A percentile compares a stretch with the other conserved stretches of the same genome.
Conservation (phyloP, 169 alveolate genomes). For the Pseudocohnilembus persalinus region DNA sequence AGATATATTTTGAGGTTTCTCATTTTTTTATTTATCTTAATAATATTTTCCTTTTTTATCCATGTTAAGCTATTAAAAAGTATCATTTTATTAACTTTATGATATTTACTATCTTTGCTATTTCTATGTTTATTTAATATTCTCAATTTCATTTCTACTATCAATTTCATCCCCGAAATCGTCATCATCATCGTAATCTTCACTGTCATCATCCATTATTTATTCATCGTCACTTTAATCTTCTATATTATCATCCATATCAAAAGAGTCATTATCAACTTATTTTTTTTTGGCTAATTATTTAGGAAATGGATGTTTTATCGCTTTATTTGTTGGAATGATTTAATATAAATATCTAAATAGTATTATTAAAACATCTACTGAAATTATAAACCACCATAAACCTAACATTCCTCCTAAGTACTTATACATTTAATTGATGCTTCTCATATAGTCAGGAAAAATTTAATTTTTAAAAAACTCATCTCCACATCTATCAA, state of each 20-base stretch:
- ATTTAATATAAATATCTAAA: not conserved
- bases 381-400: not conserved
- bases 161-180: no score
- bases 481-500: not conserved
- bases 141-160: no score
- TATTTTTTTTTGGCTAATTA: no score
- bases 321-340: not conserved
- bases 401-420: not conserved
- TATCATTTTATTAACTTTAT: no score
- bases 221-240: not conserved
- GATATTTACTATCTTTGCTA: no score
- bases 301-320: not conserved
- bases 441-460: not conserved
- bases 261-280: not conserved
- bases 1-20: no score
- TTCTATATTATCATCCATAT: no score
- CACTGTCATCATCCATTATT: not conserved
- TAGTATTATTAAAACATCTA: not conserved
- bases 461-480: no score
- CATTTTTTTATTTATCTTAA: no score
- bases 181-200: not conserved
- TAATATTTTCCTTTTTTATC: no score
- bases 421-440: not conserved
- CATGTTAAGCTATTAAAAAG: no score
- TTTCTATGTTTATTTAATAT: no score